phyloP scores from a whole-genome alignment of 164 flowering plant genomes.

The Annona squamosa region DNA sequence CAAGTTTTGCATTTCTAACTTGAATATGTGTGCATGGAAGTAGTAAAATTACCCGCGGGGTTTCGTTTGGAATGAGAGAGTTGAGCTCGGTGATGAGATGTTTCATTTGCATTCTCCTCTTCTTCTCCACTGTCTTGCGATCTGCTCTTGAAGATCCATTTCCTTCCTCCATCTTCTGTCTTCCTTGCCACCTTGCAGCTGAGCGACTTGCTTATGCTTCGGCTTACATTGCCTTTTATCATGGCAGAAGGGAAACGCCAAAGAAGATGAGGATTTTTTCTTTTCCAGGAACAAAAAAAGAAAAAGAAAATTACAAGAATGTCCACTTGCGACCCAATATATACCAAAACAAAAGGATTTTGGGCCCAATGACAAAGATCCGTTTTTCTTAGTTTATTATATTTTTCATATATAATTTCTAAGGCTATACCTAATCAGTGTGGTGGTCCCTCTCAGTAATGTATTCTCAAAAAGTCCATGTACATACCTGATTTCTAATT shows the following conservation, averaged over 20 bases:
- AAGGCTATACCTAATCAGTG: no score
- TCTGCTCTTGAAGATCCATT: conserved; percentile 32
- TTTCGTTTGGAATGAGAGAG: conserved; percentile 42
- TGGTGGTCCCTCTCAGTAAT: no score
- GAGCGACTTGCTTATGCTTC: neutral
- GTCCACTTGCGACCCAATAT: no score
- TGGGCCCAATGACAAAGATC: no score
- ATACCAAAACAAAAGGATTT: no score
- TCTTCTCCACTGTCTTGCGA: conserved; percentile 57
- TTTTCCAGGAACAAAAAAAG: no score
- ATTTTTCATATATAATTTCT: no score
- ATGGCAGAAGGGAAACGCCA: neutral
- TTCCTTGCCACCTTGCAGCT: neutral
- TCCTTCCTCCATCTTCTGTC: conserved; percentile 9
- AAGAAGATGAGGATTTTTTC: no score
- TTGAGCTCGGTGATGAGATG: conserved; percentile 45
- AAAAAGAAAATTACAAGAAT: no score
- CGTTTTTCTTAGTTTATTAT: no score
- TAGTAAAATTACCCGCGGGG: conserved; percentile 18
- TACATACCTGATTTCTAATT: no score
- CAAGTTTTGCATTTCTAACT: neutral
- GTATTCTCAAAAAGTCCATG: no score
- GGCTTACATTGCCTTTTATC: neutral
- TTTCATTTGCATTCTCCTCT: conserved; percentile 66
- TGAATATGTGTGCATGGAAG: neutral